Evolutionary conservation across 2,329 filamentous ascomycete species (phyloP).

Genomic region (Aspergillus floridensis): DNA sequence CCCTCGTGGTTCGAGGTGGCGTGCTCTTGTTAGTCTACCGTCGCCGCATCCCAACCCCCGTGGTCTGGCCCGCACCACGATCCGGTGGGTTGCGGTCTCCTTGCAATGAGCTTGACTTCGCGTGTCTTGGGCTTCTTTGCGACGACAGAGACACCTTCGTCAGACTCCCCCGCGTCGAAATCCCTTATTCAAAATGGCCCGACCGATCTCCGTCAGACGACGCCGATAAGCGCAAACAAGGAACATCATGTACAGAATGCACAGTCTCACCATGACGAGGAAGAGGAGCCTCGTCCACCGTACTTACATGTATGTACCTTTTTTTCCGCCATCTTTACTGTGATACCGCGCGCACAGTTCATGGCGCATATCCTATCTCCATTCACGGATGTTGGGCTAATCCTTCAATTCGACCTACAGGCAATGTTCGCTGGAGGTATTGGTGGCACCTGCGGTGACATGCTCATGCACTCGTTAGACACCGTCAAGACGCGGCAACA

Average conservation of each 20-base stretch:
- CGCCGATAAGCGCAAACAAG: slow-evolving; percentile 16
- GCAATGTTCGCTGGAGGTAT: slow-evolving; percentile 93
- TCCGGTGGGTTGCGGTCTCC: slow-evolving; percentile 32
- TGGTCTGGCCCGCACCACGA: slow-evolving; percentile 31
- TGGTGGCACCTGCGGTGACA: slow-evolving; percentile 89
- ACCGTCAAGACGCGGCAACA: slow-evolving; percentile 98
- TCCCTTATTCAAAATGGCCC: slow-evolving; percentile 27
- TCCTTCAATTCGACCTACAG: slow-evolving; percentile 45
- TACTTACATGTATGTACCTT: slow-evolving; percentile 59
- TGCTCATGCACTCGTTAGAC: slow-evolving; percentile 98
- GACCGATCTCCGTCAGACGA: slow-evolving; percentile 12
- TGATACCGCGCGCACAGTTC: neutral
- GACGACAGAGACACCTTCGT: slow-evolving; percentile 35
- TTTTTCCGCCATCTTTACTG: neutral
- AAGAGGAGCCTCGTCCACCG: slow-evolving; percentile 58
- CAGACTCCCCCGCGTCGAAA: slow-evolving; percentile 27
- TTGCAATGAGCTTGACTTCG: slow-evolving; percentile 59
- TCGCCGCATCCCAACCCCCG: slow-evolving; percentile 26
- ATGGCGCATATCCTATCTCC: neutral
- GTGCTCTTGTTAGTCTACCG: slow-evolving; percentile 13
- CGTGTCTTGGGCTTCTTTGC: slow-evolving; percentile 54
- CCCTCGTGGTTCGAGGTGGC: slow-evolving; percentile 15
- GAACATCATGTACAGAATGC: slow-evolving; percentile 34
- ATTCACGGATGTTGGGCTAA: slow-evolving; percentile 12
- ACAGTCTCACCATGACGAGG: slow-evolving; percentile 46